Evolutionary conservation across 192 early-diverging fungal genomes (phyloP), one percentile per base, ranked within the genome.

Genomic region (Coemansia sp.): DNA sequence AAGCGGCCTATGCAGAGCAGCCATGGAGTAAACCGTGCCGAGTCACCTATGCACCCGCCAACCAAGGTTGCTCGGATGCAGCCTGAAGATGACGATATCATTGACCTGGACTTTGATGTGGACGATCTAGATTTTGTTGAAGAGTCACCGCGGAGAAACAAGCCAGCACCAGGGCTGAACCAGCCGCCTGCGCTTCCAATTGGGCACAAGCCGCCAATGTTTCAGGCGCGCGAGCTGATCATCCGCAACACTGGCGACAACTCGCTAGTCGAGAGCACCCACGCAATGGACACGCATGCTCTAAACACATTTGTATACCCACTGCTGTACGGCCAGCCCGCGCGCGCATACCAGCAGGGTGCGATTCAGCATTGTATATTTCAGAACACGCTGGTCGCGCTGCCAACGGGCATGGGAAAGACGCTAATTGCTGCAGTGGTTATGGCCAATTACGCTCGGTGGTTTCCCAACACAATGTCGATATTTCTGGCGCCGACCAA

Each of bases 341-440:
- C 78, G 15, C 90, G 95, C 23, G 90, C 85, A 34, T 97, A 97
- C 75, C 95, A 97, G 65, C 89, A 87, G 75, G 91, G 90, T 54
- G 93, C 95, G 34, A 88, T 94, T 26, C 81, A 87, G 47, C 82
- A 81, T 1, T 87, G 89, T 2, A 72, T 97, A 26, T 87, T 88
- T 50, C 78, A 84, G 55, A 97, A 97, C 67, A 95, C 93, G 15
- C 81, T 97, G 11, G 93, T 96, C 4, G 86, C 91, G 5, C 77
- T 96, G 25, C 88, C 89, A 0, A 92, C 88, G 0, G 93, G 93
- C 49, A 83, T 96, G 56, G 95, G 95, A 49, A 97, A 97, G 73
- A 97, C 95, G 1, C 87, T 97, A 63, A 93, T 97, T 69, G 95
- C 95, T 0, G 93, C 93, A 5, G 95, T 97, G 0, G 90, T 96